Evolutionary conservation across 2,329 filamentous ascomycete species (phyloP), one percentile per base, ranked within the genome.

Genomic region (Sporothrix protearum): DNA sequence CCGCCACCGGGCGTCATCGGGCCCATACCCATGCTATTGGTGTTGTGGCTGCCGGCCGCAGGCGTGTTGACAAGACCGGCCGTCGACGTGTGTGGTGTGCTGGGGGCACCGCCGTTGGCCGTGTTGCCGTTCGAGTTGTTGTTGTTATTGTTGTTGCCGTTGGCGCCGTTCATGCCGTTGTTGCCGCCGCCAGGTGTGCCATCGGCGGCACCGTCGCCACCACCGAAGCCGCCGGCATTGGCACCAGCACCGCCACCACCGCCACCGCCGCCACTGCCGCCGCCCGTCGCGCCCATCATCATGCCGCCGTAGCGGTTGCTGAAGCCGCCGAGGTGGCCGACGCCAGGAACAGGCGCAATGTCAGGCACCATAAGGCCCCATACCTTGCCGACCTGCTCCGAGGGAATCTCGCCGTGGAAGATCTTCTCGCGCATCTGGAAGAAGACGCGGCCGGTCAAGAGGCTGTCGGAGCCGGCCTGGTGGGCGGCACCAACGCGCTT

Each of bases 381-480:
- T 76, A 97, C 94, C 81, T 96, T 95, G 73, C 94, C 94, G 6
- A 92, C 84, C 75, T 96, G 93, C 76, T 96, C 92, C 39, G 92
- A 88, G 7, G 92, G 89, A 63, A 97, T 91, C 30, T 89, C 86
- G 73, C 92, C 91, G 76, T 91, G 91, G 82, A 97, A 98, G 75
- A 98, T 92, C 78, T 92, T 90, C 78, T 94, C 91, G 73, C 91
- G 89, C 85, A 98, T 91, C 77, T 94, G 92, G 87, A 97, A 99
- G 82, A 97, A 99, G 39, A 97, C 93, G 76, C 92, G 91, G 66
- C 96, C 96, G 0, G 96, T 99, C 39, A 99, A 87, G 76, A 97
- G 88, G 25, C 94, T 95, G 80, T 99, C 96, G 0, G 93, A 97
- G 36, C 95, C 96, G 51, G 94, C 96, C 79, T 97, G 94, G 80